These are phyloP conservation scores for Oenanthe javanica DNA, from an alignment of 140 eudicot genomes.

Conservation along the genomic window DNA sequence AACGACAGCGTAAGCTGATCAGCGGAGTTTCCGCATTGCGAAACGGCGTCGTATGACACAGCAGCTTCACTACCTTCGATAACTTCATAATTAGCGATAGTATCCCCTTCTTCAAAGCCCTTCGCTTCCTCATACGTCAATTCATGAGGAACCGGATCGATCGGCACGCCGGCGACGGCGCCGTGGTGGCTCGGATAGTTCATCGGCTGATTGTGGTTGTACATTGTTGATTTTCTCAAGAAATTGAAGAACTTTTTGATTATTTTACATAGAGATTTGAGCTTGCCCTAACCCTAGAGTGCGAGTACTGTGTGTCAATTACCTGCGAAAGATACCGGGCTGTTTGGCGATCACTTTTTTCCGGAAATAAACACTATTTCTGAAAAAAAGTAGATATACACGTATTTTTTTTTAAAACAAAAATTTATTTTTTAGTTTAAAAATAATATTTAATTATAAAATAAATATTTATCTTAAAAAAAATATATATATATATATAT, in stretches of 20 bases:
- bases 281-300: not conserved
- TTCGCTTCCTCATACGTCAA: not conserved
- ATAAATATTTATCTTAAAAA: too few species aligned
- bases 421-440: too few species aligned
- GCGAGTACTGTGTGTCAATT: not conserved
- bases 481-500: too few species aligned
- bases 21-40: slow-evolving; percentile 4
- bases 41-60: not conserved
- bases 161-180: not conserved
- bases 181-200: not conserved
- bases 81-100: slow-evolving; percentile 10
- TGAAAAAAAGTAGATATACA: too few species aligned
- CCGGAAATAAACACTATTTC: too few species aligned
- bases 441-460: too few species aligned
- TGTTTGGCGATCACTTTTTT: too few species aligned
- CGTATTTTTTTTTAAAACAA: too few species aligned
- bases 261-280: not conserved
- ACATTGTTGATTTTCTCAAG: not conserved
- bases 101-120: slow-evolving; percentile 4
- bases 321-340: too few species aligned
- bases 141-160: not conserved
- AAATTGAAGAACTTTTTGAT: not conserved
- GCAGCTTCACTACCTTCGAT: not conserved
- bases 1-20: slow-evolving; percentile 34
- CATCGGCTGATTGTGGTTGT: not conserved